phyloP scores from a whole-genome alignment of 78 protist species.

The Planoprotostelium fungivorum region DNA sequence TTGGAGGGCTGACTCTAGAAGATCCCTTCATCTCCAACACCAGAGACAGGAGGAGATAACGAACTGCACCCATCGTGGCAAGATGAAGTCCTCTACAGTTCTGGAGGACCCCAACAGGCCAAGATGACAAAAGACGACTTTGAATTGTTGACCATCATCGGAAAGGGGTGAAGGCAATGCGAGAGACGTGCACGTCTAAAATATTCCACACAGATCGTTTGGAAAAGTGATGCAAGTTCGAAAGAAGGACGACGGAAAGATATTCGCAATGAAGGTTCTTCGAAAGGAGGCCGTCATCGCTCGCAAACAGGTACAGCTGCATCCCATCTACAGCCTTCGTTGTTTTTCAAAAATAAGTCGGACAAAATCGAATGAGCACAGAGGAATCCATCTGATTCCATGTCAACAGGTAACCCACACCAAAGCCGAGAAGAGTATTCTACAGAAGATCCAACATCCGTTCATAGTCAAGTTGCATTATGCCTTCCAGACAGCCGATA shows the following conservation, averaged over 20 bases:
- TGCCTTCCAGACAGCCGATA: constrained; percentile 89
- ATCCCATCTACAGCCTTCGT: too few species aligned
- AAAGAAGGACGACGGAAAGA: constrained; percentile 53
- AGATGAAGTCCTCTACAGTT: neutral
- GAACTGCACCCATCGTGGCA: neutral
- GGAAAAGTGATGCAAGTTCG: constrained; percentile 83
- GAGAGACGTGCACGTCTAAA: neutral
- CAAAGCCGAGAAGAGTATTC: constrained; percentile 81
- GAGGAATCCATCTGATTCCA: neutral
- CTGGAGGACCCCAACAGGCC: neutral
- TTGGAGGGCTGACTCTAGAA: too few species aligned
- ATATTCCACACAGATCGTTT: neutral
- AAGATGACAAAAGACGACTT: constrained; percentile 75
- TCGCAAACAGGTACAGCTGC: constrained; percentile 32
- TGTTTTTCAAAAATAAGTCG: too few species aligned
- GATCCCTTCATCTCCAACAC: too few species aligned
- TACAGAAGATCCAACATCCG: constrained; percentile 76
- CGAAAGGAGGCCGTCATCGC: constrained; percentile 71
- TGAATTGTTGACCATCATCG: constrained; percentile 73
- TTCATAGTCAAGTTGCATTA: constrained; percentile 88
- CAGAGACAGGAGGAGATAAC: neutral
- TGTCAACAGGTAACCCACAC: constrained; percentile 77
- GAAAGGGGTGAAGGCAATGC: constrained; percentile 84
- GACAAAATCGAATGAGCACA: neutral
- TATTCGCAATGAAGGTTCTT: constrained; percentile 87